These are phyloP conservation scores for Fusarium penzigii DNA, from an alignment of 2,329 filamentous ascomycete species.

Conservation along the genomic window DNA sequence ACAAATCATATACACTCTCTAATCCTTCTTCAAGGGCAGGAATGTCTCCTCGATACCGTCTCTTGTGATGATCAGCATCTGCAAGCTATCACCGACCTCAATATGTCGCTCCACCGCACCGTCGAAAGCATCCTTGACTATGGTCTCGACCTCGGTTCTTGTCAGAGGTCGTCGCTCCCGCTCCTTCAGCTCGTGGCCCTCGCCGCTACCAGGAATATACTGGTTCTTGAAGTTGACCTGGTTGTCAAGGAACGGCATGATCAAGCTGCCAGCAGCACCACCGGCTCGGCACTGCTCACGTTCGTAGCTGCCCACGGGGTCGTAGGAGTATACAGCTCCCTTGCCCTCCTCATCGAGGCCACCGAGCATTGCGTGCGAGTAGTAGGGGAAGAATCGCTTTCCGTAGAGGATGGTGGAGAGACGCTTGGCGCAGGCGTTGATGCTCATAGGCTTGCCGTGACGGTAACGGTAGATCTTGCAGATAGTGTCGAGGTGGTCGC, in stretches of 20 bases:
- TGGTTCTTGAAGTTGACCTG: constrained; percentile 99
- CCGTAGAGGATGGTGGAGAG: constrained; percentile 93
- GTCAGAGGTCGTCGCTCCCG: constrained; percentile 70
- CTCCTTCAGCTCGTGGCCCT: constrained; percentile 77
- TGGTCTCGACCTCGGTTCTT: constrained; percentile 72
- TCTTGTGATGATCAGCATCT: constrained; percentile 91
- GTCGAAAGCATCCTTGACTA: constrained; percentile 97
- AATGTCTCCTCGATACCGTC: constrained; percentile 86
- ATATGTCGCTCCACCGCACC: constrained; percentile 98
- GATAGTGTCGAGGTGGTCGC: constrained; percentile 89
- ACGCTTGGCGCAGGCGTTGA: constrained; percentile 92
- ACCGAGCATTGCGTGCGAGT: constrained; percentile 90
- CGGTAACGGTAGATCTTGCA: constrained; percentile 99
- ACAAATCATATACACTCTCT: constrained; percentile 32
- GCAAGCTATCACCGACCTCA: constrained; percentile 93
- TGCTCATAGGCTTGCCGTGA: constrained; percentile 93
- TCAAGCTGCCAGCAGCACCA: constrained; percentile 87
- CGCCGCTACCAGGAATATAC: constrained; percentile 83
- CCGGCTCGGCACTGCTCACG: constrained; percentile 93
- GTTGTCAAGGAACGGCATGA: constrained; percentile 99
- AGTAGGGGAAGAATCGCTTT: constrained; percentile 99
- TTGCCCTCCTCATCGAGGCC: constrained; percentile 93
- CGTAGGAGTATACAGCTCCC: constrained; percentile 95
- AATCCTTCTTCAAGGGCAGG: constrained; percentile 87
- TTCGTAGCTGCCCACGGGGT: constrained; percentile 97